Base-by-base conservation (phyloP, 2,329 filamentous ascomycete genomes). In the Zasmidium citrigriseum region DNA sequence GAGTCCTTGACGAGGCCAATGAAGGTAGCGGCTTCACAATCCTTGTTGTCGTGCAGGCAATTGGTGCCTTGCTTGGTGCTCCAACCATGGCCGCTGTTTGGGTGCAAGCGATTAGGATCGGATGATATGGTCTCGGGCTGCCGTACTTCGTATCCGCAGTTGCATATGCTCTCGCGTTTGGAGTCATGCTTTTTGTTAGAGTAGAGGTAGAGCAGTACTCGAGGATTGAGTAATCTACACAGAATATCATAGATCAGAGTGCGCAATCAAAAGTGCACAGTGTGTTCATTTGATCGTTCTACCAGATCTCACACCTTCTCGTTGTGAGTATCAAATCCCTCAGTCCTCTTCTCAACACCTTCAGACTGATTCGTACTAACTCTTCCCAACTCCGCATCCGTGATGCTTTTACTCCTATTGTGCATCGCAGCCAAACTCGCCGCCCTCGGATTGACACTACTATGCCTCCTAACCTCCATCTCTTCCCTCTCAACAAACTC, bases 401-500 rank as follows among this genome's bases (percentile, higher is more conserved):
- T 46, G 27, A 41, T 45, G 29, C 21, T 55, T 29, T 54, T 55
- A 11, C 54, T 49, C 21, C 61, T 18, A 53, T 58, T 51, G 34
- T 61, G 58, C 52, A 41, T 53, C 22, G 52, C 51, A 16, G 66
- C 67, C 50, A 69, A 45, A 49, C 58, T 62, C 25, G 65, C 66
- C 34, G 67, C 66, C 11, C 64, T 54, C 10, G 62, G 60, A 77
- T 58, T 75, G 57, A 63, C 76, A 73, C 27, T 74, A 67, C 54
- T 77, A 65, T 71, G 60, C 27, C 70, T 47, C 27, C 60, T 61
- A 34, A 71, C 73, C 70, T 62, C 72, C 54, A 70, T 70, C 52
- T 79, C 73, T 62, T 83, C 79, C 14, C 75, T 75, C 58, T 82
- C 76, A 18, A 80, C 76, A 52, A 78, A 83, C 57, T 78, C 76